Conservation (phyloP, 257 asterid genomes). For the Apocynum venetum region DNA sequence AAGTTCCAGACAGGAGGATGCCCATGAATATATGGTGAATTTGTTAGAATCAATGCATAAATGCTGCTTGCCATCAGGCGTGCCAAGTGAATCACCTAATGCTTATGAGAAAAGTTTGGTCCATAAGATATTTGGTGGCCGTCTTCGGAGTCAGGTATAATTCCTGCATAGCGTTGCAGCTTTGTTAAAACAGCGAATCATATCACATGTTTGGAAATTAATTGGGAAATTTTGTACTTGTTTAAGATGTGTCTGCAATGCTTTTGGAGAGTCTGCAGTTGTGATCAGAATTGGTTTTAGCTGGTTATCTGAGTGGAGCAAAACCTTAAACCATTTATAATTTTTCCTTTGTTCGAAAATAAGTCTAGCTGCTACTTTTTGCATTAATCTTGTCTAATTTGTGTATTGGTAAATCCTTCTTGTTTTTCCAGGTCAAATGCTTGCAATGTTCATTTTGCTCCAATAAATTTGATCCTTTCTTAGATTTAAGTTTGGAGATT, state of each 20-base stretch:
- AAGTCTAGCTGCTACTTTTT: neutral
- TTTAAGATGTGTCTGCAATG: neutral
- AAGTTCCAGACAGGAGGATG: slow-evolving; percentile 93
- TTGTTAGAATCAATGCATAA: slow-evolving; percentile 95
- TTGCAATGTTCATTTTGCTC: slow-evolving; percentile 90
- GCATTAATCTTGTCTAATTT: neutral
- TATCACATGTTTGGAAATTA: neutral
- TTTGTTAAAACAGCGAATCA: neutral
- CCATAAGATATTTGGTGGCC: slow-evolving; percentile 95
- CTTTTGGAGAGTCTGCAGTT: neutral
- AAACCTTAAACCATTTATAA: neutral
- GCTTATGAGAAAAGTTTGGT: slow-evolving; percentile 97
- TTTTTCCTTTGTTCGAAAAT: neutral
- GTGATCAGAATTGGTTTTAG: neutral
- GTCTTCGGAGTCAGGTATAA: slow-evolving; percentile 83
- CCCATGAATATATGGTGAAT: slow-evolving; percentile 97
- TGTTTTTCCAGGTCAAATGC: slow-evolving; percentile 76
- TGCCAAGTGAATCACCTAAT: slow-evolving; percentile 86
- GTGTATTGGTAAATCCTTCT: slow-evolving; percentile 7
- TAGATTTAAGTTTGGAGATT: slow-evolving; percentile 90
- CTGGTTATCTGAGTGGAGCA: neutral
- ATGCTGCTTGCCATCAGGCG: slow-evolving; percentile 95
- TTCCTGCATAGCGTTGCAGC: neutral
- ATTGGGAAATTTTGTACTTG: neutral
- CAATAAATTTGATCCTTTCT: slow-evolving; percentile 84